Evolutionary conservation across 2,329 filamentous ascomycete species (phyloP).

Genomic region (Colletotrichum musicola): DNA sequence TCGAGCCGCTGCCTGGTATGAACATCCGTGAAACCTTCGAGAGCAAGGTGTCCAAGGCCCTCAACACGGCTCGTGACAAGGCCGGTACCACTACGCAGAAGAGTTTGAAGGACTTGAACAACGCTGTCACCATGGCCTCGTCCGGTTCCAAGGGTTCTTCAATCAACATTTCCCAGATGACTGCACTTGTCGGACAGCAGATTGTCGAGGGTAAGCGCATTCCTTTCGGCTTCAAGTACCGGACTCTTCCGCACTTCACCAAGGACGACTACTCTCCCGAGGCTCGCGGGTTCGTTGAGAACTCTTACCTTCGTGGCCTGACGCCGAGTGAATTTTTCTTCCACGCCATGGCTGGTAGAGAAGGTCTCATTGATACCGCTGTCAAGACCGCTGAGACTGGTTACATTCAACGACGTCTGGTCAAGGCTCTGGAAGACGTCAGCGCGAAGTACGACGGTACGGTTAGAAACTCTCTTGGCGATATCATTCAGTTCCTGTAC

Average conservation of each 20-base stretch:
- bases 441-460: conserved; percentile 98
- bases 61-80: conserved; percentile 96
- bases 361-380: conserved; percentile 99
- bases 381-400: conserved; percentile 99
- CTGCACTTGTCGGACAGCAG: conserved; percentile 96
- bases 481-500: conserved; percentile 97
- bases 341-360: conserved; percentile 99
- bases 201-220: conserved; percentile 99
- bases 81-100: conserved; percentile 93
- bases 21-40: conserved; percentile 98
- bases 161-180: conserved; percentile 99
- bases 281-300: conserved; percentile 97
- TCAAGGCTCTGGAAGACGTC: conserved; percentile 97
- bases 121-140: conserved; percentile 94
- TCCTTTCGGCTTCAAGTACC: conserved; percentile 98
- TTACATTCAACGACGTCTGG: conserved; percentile 97
- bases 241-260: conserved; percentile 96
- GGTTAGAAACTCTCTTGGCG: conserved; percentile 94
- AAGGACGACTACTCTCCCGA: conserved; percentile 99
- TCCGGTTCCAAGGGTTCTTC: conserved; percentile 98
- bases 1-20: conserved; percentile 97
- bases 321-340: conserved; percentile 99
- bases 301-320: conserved; percentile 95
- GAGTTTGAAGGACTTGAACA: conserved; percentile 95
- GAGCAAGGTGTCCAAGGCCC: conserved; percentile 91